Evolutionary conservation across 371 early-diverging fungal genomes (phyloP).

Genomic region (Actinomortierella ambigua): DNA sequence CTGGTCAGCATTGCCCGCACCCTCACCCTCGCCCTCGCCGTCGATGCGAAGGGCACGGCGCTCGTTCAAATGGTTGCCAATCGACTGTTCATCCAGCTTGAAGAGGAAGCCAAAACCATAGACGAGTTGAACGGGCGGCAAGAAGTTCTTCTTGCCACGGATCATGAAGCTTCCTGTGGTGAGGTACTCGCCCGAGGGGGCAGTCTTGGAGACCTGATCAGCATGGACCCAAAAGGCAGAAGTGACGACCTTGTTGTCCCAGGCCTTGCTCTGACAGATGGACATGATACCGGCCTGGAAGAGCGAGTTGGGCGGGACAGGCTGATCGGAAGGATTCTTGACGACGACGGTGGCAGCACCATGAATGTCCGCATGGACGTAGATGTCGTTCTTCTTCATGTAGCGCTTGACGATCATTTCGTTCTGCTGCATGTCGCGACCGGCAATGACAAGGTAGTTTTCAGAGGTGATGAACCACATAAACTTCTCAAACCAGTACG

Average conservation of each 20-base stretch:
- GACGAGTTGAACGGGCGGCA: constrained; percentile 94
- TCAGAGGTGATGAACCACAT: constrained; percentile 97
- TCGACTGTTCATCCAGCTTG: constrained; percentile 80
- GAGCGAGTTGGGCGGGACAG: constrained; percentile 89
- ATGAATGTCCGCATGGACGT: constrained; percentile 97
- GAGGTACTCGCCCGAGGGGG: constrained; percentile 97
- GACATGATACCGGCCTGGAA: constrained; percentile 97
- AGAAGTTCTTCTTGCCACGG: constrained; percentile 95
- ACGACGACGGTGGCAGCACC: constrained; percentile 95
- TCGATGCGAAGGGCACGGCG: constrained; percentile 30
- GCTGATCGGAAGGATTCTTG: constrained; percentile 79
- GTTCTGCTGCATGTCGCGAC: constrained; percentile 97
- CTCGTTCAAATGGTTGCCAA: constrained; percentile 71
- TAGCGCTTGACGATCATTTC: constrained; percentile 95
- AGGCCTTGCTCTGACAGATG: constrained; percentile 95
- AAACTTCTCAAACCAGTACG: constrained; percentile 99
- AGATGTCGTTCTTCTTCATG: constrained; percentile 82
- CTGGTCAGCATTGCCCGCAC: too few relatives aligned
- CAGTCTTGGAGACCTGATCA: constrained; percentile 94
- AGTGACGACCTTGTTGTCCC: constrained; percentile 97
- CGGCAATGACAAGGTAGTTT: constrained; percentile 94
- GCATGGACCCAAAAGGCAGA: constrained; percentile 97
- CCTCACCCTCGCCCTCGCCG: constrained; percentile 27
- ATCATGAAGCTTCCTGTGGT: constrained; percentile 98
- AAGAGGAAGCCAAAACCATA: constrained; percentile 98